Base-by-base conservation (phyloP, 176 grass and related monocot genomes). In the Neostapfia colusana region DNA sequence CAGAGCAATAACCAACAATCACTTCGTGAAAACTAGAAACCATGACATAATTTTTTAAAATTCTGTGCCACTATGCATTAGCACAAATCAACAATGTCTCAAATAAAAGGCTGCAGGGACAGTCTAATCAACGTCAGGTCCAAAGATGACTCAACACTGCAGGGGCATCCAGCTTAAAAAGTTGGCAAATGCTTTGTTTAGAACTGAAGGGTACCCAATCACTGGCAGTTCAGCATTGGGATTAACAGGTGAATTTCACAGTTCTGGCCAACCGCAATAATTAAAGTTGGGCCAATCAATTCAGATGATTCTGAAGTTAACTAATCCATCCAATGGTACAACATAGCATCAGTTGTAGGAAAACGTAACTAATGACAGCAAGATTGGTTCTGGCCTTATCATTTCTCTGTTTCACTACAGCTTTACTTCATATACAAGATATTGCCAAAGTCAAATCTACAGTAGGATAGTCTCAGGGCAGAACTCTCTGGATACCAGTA, bases 281-380 rank as follows among this genome's bases (percentile, higher is more conserved):
- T 76, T 39, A n/a, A 49, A 70, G 76, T n/a, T 71, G 65, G 65
- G 31, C 28, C 13, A 20, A 84, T 76, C 39, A 72, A 84, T 60
- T 81, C 58, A 76, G 62, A 65, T 5, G 50, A 72, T 59, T 70
- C 3, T n/a, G 5, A 69, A 64, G 72, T 65, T 6, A 55, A 64
- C 39, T 56, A 70, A 65, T 38, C 37, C 16, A 17, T 3, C 57
- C 55, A 80, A 70, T 80, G 28, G 28, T 48, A 63, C 56, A 45
- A 80, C 57, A 27, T 18, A 80, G 54, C 46, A 17, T 35, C 28
- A 40, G 27, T 10, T 41, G 16, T 80, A 63, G 13, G 38, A 76
- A 80, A 79, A 84, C 76, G 70, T 15, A 84, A 80, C 43, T n/a
- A 80, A 81, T 80, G 20, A 56, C 46, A 70, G 80, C 76, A 49